Evolutionary conservation across 176 grass and related monocot genomes (phyloP).

Genomic region (Hordeum marinum): DNA sequence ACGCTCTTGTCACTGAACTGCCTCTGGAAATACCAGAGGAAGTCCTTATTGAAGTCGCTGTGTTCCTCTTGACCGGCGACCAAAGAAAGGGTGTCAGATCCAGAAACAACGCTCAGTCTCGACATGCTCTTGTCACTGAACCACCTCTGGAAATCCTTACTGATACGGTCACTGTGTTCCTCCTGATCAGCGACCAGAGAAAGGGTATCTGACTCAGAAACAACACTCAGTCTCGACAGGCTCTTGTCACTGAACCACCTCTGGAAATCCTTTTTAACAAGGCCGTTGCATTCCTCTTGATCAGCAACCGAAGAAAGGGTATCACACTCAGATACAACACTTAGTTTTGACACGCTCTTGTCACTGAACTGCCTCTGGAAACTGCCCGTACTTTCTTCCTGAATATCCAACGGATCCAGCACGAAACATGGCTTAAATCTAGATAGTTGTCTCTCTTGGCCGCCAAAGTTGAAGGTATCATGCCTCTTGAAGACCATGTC

Average conservation of each 20-base stretch:
- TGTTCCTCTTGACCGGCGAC: slow-evolving; percentile 3
- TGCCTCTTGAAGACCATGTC: slow-evolving; percentile 54
- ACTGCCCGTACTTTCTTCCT: slow-evolving; percentile 15
- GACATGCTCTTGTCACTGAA: slow-evolving; percentile 43
- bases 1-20: slow-evolving; percentile 48
- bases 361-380: slow-evolving; percentile 53
- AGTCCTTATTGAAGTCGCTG: neutral
- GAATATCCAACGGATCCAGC: neutral
- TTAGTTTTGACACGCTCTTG: slow-evolving; percentile 38
- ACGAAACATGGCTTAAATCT: slow-evolving; percentile 42
- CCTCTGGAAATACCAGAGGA: slow-evolving; percentile 24
- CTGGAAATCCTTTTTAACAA: slow-evolving; percentile 19
- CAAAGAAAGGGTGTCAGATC: slow-evolving; percentile 7
- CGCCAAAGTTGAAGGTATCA: slow-evolving; percentile 64
- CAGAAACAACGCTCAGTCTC: slow-evolving; percentile 27
- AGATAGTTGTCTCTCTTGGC: slow-evolving; percentile 29
- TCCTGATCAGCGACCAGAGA: slow-evolving; percentile 26
- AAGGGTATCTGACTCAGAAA: slow-evolving; percentile 27
- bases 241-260: slow-evolving; percentile 44
- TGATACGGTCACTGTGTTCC: neutral
- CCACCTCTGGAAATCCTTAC: slow-evolving; percentile 35
- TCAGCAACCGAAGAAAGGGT: slow-evolving; percentile 19
- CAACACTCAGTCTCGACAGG: slow-evolving; percentile 25
- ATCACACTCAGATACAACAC: slow-evolving; percentile 31
- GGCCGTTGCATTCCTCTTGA: neutral